phyloP scores from a whole-genome alignment of 2,329 filamentous ascomycete genomes.

The Endocalyx cinctus region DNA sequence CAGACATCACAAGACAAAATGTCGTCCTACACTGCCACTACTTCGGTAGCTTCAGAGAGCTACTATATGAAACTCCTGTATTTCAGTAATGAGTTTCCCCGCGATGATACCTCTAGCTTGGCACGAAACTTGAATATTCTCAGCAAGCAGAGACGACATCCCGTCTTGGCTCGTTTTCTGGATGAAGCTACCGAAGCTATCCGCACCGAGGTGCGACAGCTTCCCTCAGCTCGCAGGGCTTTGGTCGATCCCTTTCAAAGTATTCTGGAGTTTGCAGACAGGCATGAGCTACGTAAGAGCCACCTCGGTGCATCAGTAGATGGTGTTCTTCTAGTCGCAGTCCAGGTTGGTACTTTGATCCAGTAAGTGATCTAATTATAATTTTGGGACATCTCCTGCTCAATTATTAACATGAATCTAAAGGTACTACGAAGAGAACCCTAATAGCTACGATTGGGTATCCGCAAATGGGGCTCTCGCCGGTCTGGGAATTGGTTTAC shows the following conservation, averaged over 20 bases:
- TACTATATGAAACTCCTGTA: slow-evolving; percentile 34
- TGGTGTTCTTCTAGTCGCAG: slow-evolving; percentile 33
- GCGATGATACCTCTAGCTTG: slow-evolving; percentile 35
- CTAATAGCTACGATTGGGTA: too few species aligned
- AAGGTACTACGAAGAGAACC: too few species aligned
- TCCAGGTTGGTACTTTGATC: slow-evolving; percentile 38
- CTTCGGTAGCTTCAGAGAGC: too few species aligned
- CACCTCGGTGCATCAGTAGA: too few species aligned
- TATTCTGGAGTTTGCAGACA: slow-evolving; percentile 30
- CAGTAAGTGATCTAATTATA: slow-evolving; percentile 31
- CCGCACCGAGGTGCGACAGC: slow-evolving; percentile 31
- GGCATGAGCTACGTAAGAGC: too few species aligned
- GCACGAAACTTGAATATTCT: slow-evolving; percentile 33
- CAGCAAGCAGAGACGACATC: slow-evolving; percentile 33
- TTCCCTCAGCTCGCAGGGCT: slow-evolving; percentile 22
- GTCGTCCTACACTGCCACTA: too few species aligned
- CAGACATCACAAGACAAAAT: too few species aligned
- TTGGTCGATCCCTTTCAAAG: slow-evolving; percentile 32
- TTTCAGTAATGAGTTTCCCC: slow-evolving; percentile 44
- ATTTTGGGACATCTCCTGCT: too few species aligned
- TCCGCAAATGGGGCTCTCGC: too few species aligned
- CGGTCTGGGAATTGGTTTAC: slow-evolving; percentile 38
- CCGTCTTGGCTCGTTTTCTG: slow-evolving; percentile 35
- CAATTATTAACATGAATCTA: too few species aligned
- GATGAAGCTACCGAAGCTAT: slow-evolving; percentile 32